Evolutionary conservation across 257 asterid species (phyloP), one percentile per base, ranked within the genome.

Genomic region (Gentiana macrophylla): DNA sequence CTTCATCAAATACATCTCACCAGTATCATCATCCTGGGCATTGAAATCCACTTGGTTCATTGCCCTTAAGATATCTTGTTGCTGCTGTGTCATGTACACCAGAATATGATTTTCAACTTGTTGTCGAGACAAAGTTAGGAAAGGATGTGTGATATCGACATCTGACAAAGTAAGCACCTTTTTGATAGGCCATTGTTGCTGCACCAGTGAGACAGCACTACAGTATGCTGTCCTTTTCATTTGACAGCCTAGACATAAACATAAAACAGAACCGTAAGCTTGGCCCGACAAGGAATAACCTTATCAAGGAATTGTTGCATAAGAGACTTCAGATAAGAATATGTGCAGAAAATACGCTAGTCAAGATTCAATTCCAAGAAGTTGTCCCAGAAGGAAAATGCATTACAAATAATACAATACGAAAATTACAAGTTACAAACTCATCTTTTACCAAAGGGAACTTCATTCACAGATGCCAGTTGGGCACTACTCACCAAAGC

Each of bases 101-200:
- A 86, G 72, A 47, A 86, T 75, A 63, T 83, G 82, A 44, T 67
- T 75, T 61, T 86, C 95, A 48, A 86, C 89, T 77, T 86, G 95
- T 51, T 86, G 95, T 37, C 95, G 75, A 59, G 95, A 80, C 71
- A 83, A 64, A 57, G 95, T 86, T 45, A 86, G 78, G 60, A 86
- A 86, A 12, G 93, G 95, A 66, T 86, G 95, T 32, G 95, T 86
- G 59, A 80, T 82, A 63, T 85, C 94, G 32, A 85, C 92, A 63
- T 85, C 94, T 32, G 94, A 85, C 61, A 76, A 67, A 9, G 94
- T 85, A 35, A 85, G 82, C 33, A 84, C 71, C 67, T 85, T 85
- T 66, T 72, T 86, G 63, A 86, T 86, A 46, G 93, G 89, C 95
- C 95, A 86, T 2, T 57, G 79, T 37, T 86, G 89, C 53, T 67